Conservation (phyloP, 2,329 filamentous ascomycete species). For the Neofusicoccum cordaticola region DNA sequence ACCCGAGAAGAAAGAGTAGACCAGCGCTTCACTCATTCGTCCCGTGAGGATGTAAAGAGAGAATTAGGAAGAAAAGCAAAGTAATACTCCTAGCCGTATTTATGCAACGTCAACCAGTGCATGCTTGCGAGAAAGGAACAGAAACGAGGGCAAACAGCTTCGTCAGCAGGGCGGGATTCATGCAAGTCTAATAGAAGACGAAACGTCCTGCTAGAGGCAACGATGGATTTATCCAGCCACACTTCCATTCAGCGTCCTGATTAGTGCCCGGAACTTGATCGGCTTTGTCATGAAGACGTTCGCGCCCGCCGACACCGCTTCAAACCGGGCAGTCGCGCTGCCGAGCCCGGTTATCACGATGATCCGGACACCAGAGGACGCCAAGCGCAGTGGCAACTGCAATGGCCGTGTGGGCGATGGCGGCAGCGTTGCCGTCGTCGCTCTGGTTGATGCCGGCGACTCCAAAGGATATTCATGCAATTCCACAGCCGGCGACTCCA, state of each 20-base stretch:
- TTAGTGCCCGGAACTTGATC: slow-evolving; percentile 34
- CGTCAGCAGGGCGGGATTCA: no score
- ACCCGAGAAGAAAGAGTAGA: no score
- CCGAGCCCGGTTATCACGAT: slow-evolving; percentile 55
- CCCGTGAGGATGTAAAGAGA: no score
- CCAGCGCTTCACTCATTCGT: no score
- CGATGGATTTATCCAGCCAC: background rate
- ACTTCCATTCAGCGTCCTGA: background rate
- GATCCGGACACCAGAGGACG: slow-evolving; percentile 31
- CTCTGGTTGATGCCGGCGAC: background rate
- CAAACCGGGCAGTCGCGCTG: slow-evolving; percentile 47
- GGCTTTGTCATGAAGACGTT: slow-evolving; percentile 58
- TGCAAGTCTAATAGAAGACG: no score
- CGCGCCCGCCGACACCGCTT: slow-evolving; percentile 52
- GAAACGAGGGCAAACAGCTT: no score
- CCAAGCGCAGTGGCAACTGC: no score
- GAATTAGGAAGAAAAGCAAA: no score
- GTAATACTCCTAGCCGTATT: no score
- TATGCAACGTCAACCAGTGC: no score
- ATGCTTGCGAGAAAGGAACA: no score
- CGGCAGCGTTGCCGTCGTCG: slow-evolving; percentile 15
- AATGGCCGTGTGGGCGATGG: slow-evolving; percentile 23
- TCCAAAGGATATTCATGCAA: background rate
- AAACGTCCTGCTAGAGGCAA: no score
- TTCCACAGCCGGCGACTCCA: background rate